phyloP scores from a whole-genome alignment of 2,329 filamentous ascomycete species.

The Arthroderma uncinatum region DNA sequence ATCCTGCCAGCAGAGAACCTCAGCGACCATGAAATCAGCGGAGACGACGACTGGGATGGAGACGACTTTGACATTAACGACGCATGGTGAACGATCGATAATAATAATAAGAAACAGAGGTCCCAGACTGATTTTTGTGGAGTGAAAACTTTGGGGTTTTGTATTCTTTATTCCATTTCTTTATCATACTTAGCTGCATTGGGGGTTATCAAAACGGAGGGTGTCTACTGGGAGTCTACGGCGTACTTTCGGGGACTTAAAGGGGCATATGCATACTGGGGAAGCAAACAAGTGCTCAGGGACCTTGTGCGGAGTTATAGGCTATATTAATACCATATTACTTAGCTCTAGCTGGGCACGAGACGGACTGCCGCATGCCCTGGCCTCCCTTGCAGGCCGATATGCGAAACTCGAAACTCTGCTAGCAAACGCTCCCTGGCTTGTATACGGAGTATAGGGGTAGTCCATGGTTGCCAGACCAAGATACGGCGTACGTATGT shows the following conservation, averaged over 20 bases:
- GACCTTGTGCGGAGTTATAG: no score
- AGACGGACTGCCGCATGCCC: no score
- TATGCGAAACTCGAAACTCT: no score
- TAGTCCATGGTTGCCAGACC: neutral
- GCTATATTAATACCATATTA: no score
- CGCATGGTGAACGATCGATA: constrained; percentile 20
- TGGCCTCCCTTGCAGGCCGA: no score
- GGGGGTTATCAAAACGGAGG: neutral
- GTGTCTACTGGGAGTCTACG: no score
- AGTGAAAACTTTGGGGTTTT: constrained; percentile 4
- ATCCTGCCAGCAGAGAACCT: constrained; percentile 51
- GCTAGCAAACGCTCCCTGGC: no score
- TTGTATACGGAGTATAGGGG: no score
- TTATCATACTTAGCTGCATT: neutral
- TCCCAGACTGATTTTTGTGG: neutral
- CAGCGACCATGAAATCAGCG: constrained; percentile 48
- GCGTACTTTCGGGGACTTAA: no score
- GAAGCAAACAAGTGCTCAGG: no score
- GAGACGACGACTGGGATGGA: constrained; percentile 52
- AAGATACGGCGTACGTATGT: neutral
- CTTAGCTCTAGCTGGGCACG: no score
- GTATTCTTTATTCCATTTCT: constrained; percentile 19
- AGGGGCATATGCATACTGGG: no score
- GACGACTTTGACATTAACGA: constrained; percentile 31
- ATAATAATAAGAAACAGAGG: neutral